Percentiles rank a stretch among this genome's conserved stretches.
phyloP scores from a whole-genome alignment of 148 eudicot genomes.

The Rhododendron simsii region DNA sequence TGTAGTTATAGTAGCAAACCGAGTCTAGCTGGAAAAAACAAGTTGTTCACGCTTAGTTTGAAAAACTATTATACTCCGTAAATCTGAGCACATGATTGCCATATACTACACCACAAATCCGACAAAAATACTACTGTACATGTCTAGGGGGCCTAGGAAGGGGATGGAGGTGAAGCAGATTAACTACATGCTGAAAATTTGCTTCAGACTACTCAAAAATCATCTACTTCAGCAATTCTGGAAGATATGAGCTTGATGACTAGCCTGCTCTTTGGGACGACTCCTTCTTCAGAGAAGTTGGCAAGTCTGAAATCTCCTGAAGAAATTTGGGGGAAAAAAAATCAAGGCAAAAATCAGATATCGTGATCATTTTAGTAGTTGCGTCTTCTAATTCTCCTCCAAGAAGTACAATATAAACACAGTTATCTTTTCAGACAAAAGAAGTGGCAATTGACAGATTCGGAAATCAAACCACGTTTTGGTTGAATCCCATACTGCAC shows the following conservation, averaged over 20 bases:
- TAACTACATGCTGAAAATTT: neutral
- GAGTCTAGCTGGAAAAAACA: neutral
- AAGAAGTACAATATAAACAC: neutral
- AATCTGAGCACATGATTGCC: neutral
- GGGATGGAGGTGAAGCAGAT: neutral
- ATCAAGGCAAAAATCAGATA: neutral
- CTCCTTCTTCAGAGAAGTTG: conserved; percentile 35
- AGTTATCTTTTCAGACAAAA: neutral
- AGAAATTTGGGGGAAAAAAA: neutral
- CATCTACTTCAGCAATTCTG: conserved; percentile 35
- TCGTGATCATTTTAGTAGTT: neutral
- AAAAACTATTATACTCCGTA: neutral
- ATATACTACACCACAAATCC: neutral
- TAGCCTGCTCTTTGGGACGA: conserved; percentile 26
- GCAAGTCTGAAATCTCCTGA: conserved; percentile 53
- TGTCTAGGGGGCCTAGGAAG: neutral
- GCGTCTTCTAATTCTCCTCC: neutral
- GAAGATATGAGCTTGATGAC: conserved; percentile 41
- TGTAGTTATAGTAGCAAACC: neutral
- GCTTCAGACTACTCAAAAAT: conserved; percentile 22
- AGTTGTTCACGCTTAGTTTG: neutral
- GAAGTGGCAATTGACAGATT: neutral
- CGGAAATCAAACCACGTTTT: neutral
- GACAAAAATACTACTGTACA: neutral
- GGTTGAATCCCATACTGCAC: neutral